Evolutionary conservation across 2,329 filamentous ascomycete genomes (phyloP).

Genomic region (Pseudocercospora eumusae): DNA sequence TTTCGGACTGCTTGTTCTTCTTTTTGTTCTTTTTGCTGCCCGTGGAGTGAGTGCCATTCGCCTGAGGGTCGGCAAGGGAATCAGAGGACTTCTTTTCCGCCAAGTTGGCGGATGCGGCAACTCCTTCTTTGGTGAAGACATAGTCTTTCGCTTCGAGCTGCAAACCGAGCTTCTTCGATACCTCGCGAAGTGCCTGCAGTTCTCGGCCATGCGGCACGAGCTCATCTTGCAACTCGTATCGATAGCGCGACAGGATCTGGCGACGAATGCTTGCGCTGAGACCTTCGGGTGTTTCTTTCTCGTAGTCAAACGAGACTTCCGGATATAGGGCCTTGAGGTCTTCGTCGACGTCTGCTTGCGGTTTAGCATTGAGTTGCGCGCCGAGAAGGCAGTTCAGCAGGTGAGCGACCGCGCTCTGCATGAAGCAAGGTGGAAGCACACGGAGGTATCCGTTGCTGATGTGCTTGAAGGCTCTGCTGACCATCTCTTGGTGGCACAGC

Average conservation of each 20-base stretch:
- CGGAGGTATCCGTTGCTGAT: conserved; percentile 76
- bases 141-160: conserved; percentile 82
- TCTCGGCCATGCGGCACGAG: conserved; percentile 71
- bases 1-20: conserved; percentile 56
- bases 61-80: conserved; percentile 36
- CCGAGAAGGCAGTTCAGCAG: conserved; percentile 93
- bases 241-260: conserved; percentile 73
- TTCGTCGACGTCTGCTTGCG: conserved; percentile 74
- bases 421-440: conserved; percentile 75
- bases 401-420: conserved; percentile 78
- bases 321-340: conserved; percentile 73
- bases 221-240: conserved; percentile 67
- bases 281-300: conserved; percentile 71
- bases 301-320: conserved; percentile 79
- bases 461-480: conserved; percentile 95
- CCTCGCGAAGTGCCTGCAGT: conserved; percentile 83
- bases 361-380: conserved; percentile 71
- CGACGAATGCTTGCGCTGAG: conserved; percentile 69
- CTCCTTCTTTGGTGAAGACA: conserved; percentile 57
- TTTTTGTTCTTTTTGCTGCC: conserved; percentile 56
- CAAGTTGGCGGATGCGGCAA: conserved; percentile 23
- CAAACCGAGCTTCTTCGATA: conserved; percentile 83
- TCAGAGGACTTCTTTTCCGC: conserved; percentile 36
- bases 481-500: conserved; percentile 86
- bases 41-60: conserved; percentile 36